A percentile compares a stretch with the other conserved stretches of the same genome.
phyloP scores from a whole-genome alignment of 164 flowering plant species.

The Stephania cephalantha region DNA sequence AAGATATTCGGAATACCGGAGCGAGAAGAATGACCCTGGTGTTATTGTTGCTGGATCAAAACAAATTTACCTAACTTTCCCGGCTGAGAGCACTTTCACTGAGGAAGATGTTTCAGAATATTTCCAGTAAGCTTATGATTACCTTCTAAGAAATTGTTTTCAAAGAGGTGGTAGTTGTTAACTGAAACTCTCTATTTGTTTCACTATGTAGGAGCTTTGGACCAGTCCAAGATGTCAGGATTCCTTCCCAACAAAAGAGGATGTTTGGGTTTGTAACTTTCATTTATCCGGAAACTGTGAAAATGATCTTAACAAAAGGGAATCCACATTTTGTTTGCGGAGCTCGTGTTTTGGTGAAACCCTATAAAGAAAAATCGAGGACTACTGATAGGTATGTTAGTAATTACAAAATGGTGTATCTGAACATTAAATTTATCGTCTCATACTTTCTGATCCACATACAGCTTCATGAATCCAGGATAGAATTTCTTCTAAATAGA shows the following conservation, averaged over 20 bases:
- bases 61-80: conserved; percentile 87
- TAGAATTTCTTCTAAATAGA: no score
- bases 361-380: conserved; percentile 80
- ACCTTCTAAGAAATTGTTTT: background rate
- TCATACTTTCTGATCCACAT: background rate
- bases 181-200: background rate
- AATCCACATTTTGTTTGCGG: conserved; percentile 88
- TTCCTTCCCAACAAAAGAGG: conserved; percentile 83
- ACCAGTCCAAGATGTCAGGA: conserved; percentile 90
- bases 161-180: background rate
- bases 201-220: conserved; percentile 54
- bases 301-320: conserved; percentile 52
- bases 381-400: conserved; percentile 47
- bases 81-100: conserved; percentile 81
- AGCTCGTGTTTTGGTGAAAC: conserved; percentile 93
- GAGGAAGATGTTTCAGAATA: conserved; percentile 86
- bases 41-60: conserved; percentile 63
- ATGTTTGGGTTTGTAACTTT: conserved; percentile 96
- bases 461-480: no score
- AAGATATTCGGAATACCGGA: conserved; percentile 44
- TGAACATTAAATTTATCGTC: background rate
- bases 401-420: background rate
- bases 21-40: conserved; percentile 63
- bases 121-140: conserved; percentile 44
- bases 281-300: conserved; percentile 62